Conservation (phyloP, 148 eudicot genomes). For the Limonium bicolor region DNA sequence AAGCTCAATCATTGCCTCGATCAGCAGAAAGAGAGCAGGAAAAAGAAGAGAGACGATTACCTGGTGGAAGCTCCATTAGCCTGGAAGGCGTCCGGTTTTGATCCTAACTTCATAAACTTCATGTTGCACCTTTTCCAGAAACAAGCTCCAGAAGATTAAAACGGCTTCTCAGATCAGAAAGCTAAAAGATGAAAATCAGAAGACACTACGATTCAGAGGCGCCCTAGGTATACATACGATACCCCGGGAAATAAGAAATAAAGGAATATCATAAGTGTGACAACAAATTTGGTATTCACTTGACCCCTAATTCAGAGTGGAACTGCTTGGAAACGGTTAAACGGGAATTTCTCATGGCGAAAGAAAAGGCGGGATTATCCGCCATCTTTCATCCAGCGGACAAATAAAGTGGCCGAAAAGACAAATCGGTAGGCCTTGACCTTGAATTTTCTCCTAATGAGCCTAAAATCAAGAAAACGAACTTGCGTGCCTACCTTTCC, state of each 20-base stretch:
- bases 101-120: constrained; percentile 87
- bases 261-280: background rate
- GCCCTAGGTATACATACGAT: background rate
- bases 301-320: too few species aligned
- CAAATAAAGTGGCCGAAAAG: too few species aligned
- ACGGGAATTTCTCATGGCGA: too few species aligned
- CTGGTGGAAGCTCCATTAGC: constrained; percentile 42
- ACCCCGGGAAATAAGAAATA: background rate
- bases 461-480: too few species aligned
- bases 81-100: constrained; percentile 75
- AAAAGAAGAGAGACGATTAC: constrained; percentile 14
- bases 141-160: background rate
- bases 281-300: background rate
- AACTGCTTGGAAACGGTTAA: too few species aligned
- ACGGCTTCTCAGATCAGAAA: constrained; percentile 2
- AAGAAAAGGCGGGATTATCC: too few species aligned
- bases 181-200: background rate
- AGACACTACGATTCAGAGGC: background rate
- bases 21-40: background rate
- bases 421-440: too few species aligned
- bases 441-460: too few species aligned
- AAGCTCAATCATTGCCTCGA: background rate
- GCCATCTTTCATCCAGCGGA: too few species aligned
- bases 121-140: constrained; percentile 18
- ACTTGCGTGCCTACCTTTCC: too few species aligned